Evolutionary conservation across 345 rosid genomes (phyloP), one percentile per base, ranked within the genome.

Genomic region (Raphanus sativus): DNA sequence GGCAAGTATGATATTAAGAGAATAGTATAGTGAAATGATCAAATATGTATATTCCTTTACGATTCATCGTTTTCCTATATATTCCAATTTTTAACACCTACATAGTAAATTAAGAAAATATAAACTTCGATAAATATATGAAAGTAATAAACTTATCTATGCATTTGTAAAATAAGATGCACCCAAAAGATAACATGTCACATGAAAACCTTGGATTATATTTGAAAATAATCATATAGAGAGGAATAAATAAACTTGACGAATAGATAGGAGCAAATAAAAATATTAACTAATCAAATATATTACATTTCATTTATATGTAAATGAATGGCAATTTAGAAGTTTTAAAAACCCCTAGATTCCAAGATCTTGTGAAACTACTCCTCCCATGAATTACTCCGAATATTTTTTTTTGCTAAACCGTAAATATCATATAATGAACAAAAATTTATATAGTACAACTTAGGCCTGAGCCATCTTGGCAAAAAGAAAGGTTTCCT

Each of bases 161-260:
- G 62, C 62, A 24, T 58, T 58, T 58, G 30, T 1, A 24, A 58
- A 55, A 56, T 8, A 25, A 9, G n/a, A 56, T 10, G 26, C 29
- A 56, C 29, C 29, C 29, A 8, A 56, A 21, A 56, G 73, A 75
- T 62, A 67, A 16, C 30, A 62, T 36, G 67, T 67, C 80, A 83
- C 71, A 85, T 85, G 86, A 65, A 82, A 84, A 60, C 15, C 45
- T 62, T 56, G 2, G 62, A 74, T 36, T 56, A 72, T 77, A 79
- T 74, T 67, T 69, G 75, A 50, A 65, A 78, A 54, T 64, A 45
- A 26, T 45, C 54, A 69, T 40, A 66, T 58, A 70, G 63, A 16
- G 62, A 74, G 60, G 50, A 48, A 30, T 24, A 32, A 81, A 15
- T 83, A 83, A 79, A 81, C 83, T 74, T 50, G 71, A 77, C 36